These are phyloP conservation scores for Arxiozyma slooffiae DNA, from an alignment of 1,139 yeast genomes.

Conservation along the genomic window DNA sequence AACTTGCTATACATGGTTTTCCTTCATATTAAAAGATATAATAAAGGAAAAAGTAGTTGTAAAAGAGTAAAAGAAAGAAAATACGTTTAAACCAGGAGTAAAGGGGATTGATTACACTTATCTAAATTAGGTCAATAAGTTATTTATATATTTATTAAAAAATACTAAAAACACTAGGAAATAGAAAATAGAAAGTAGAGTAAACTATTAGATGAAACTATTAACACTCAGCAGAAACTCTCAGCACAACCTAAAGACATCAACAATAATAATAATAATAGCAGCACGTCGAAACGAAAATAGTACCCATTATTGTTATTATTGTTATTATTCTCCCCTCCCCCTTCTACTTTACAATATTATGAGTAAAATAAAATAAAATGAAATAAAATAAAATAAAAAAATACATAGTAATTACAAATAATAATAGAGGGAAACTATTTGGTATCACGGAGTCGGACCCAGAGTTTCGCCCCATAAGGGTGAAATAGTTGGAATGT, in stretches of 20 bases:
- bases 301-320: no score
- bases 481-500: conserved; percentile 27
- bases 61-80: no score
- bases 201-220: not conserved
- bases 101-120: not conserved
- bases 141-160: not conserved
- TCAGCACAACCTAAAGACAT: not conserved
- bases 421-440: not conserved
- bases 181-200: not conserved
- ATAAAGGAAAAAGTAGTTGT: not conserved
- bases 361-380: no score
- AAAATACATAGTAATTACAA: not conserved
- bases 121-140: no score
- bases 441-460: not conserved
- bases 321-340: not conserved
- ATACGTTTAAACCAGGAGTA: not conserved
- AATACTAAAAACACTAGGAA: no score
- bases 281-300: not conserved
- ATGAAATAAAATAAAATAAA: no score
- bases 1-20: not conserved
- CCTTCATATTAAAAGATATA: not conserved
- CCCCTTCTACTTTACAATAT: not conserved
- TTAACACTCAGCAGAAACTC: not conserved
- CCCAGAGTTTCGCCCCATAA: conserved; percentile 12
- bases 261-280: no score